phyloP scores from a whole-genome alignment of 257 asterid species.

The Vinca minor region DNA sequence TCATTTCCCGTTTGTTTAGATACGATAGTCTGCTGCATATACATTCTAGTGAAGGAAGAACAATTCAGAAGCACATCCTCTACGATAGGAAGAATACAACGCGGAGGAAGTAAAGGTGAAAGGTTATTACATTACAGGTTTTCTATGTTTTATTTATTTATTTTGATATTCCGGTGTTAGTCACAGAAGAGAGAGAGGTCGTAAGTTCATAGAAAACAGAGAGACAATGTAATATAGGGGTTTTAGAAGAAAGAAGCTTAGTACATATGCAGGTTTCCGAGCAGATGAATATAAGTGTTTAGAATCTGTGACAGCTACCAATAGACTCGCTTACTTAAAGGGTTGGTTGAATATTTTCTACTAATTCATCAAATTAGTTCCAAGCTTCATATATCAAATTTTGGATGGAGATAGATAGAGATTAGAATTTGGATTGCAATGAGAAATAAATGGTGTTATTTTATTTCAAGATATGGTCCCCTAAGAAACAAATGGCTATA shows the following conservation, averaged over 20 bases:
- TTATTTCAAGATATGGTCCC: neutral
- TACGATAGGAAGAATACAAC: slow-evolving; percentile 24
- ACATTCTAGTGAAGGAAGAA: slow-evolving; percentile 33
- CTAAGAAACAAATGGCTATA: neutral
- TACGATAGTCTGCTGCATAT: slow-evolving; percentile 27
- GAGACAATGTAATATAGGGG: slow-evolving; percentile 28
- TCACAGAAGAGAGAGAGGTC: slow-evolving; percentile 18
- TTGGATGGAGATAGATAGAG: too few relatives aligned
- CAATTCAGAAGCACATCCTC: slow-evolving; percentile 25
- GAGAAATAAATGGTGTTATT: too few relatives aligned
- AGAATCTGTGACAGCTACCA: slow-evolving; percentile 14
- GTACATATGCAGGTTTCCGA: slow-evolving; percentile 12
- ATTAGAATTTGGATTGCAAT: too few relatives aligned
- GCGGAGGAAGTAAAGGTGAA: slow-evolving; percentile 28
- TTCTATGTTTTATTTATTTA: slow-evolving; percentile 5
- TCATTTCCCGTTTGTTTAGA: slow-evolving; percentile 14
- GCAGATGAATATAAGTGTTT: slow-evolving; percentile 15
- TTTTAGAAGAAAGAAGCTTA: slow-evolving; percentile 11
- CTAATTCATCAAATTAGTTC: neutral
- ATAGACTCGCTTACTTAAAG: slow-evolving; percentile 6
- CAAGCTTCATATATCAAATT: too few relatives aligned
- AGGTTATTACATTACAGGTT: slow-evolving; percentile 18
- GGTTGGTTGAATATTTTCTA: slow-evolving; percentile 1
- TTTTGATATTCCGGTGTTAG: slow-evolving; percentile 10
- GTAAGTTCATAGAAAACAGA: slow-evolving; percentile 7